Evolutionary conservation across 1,284 basidiomycete species (phyloP).

Genomic region (Gymnopus androsaceus): DNA sequence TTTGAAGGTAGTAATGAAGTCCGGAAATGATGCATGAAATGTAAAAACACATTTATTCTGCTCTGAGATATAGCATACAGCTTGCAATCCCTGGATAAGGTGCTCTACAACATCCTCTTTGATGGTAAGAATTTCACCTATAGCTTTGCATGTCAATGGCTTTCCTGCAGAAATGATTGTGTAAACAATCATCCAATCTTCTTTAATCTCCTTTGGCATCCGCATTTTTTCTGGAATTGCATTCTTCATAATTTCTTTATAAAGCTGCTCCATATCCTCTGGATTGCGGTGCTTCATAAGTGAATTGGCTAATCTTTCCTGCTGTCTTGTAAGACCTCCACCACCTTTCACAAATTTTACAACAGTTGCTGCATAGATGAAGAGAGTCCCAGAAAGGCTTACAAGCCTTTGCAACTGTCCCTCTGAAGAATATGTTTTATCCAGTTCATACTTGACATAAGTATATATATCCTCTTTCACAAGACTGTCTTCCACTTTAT

Average conservation of each 20-base stretch:
- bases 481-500: slow-evolving; percentile 25
- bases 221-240: neutral
- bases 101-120: too few relatives aligned
- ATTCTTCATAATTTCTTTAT: slow-evolving; percentile 16
- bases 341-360: neutral
- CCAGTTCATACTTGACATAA: slow-evolving; percentile 17
- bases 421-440: slow-evolving; percentile 13
- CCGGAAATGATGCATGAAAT: neutral
- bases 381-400: slow-evolving; percentile 7
- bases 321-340: neutral
- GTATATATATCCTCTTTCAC: too few relatives aligned
- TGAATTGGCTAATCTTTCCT: too few relatives aligned
- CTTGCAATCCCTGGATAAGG: too few relatives aligned
- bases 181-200: too few relatives aligned
- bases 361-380: slow-evolving; percentile 22
- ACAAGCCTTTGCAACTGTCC: slow-evolving; percentile 3
- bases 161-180: too few relatives aligned
- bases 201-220: neutral
- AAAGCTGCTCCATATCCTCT: slow-evolving; percentile 9
- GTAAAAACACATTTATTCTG: neutral
- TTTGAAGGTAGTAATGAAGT: neutral
- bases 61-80: too few relatives aligned
- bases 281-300: neutral
- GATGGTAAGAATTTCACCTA: too few relatives aligned
- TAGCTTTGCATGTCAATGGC: too few relatives aligned